A percentile compares a stretch with the other conserved stretches of the same genome.
phyloP scores from a whole-genome alignment of 228 moss, liverwort and hornwort genomes.

The Sphagnum fallax region DNA sequence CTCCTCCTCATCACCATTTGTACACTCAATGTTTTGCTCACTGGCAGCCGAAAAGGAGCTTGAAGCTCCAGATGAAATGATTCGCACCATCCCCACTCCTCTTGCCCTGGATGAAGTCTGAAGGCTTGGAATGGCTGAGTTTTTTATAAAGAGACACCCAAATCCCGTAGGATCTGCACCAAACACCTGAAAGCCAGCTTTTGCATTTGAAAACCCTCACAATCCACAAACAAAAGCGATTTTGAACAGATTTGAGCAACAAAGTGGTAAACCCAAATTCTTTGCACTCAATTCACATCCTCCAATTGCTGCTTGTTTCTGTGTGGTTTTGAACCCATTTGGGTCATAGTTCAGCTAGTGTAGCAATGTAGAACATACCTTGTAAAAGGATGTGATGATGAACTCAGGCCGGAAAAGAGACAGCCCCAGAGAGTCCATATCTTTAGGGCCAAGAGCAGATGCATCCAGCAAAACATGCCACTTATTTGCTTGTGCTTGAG shows the following conservation, averaged over 20 bases:
- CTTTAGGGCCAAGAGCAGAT: slow-evolving; percentile 89
- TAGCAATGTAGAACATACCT: slow-evolving; percentile 17
- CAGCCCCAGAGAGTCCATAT: slow-evolving; percentile 94
- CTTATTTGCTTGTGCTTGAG: slow-evolving; percentile 88
- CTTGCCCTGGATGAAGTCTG: slow-evolving; percentile 85
- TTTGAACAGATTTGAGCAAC: no score
- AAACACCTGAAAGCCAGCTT: slow-evolving; percentile 37
- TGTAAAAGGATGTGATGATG: slow-evolving; percentile 91
- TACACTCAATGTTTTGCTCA: background rate
- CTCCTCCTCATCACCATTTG: slow-evolving; percentile 12
- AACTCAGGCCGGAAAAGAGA: slow-evolving; percentile 96
- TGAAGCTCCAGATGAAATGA: slow-evolving; percentile 43
- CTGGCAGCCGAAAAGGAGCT: slow-evolving; percentile 8
- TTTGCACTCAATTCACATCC: no score
- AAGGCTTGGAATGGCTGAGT: slow-evolving; percentile 69
- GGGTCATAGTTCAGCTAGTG: no score
- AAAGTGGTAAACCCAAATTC: no score
- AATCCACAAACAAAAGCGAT: no score
- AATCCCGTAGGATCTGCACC: slow-evolving; percentile 96
- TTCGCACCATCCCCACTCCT: slow-evolving; percentile 90
- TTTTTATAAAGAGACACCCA: slow-evolving; percentile 93
- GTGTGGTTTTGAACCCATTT: no score
- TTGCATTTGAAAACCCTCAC: no score
- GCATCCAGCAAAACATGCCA: slow-evolving; percentile 97
- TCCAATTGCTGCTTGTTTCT: no score